Evolutionary conservation across 2,329 filamentous ascomycete genomes (phyloP), one percentile per base, ranked within the genome.

Genomic region (Cytospora leucostoma): DNA sequence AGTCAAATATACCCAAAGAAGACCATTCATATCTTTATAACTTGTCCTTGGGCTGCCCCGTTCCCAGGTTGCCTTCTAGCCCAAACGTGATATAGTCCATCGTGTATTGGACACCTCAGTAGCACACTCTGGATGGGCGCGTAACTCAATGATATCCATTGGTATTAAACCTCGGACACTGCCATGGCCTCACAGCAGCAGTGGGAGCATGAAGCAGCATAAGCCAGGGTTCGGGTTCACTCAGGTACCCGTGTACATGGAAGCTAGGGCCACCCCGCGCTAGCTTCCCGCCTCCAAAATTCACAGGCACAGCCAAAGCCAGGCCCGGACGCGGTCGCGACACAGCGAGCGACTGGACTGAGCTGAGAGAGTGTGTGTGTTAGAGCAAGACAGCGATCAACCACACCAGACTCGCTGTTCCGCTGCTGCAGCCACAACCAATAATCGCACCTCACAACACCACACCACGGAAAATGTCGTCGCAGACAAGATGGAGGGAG

Each of bases 401-500:
- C 40, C 44, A 21, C 44, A n/a, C 40, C 44, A 47, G n/a, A 47
- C 44, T 47, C 21, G 44, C 44, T 47, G 44, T 47, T 47, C 44
- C 44, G 44, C 44, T 19, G 44, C 44, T 10, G 17, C 27, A 51
- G 7, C 17, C 11, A 34, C 13, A 32, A 35, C n/a, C 27, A 49
- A 17, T 44, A 52, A 33, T n/a, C 13, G 33, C 33, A 27, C 49
- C 35, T 27, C 21, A 32, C 50, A 35, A 12, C 19, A 34, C 54
- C 33, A 52, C 55, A 27, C n/a, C 12, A 38, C 4, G 40, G 49
- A 68, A 68, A 51, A 87, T 87, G 84, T 82, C 84, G 68, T 78
- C 75, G 74, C 81, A 83, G 66, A 77, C 80, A 70, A 87, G 86
- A 76, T 87, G 82, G 81, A 82, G 82, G 75, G 84, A 87, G 79